Evolutionary conservation across 1,284 basidiomycete species (phyloP), one percentile per base, ranked within the genome.

Genomic region (Ustilago cynodontis): DNA sequence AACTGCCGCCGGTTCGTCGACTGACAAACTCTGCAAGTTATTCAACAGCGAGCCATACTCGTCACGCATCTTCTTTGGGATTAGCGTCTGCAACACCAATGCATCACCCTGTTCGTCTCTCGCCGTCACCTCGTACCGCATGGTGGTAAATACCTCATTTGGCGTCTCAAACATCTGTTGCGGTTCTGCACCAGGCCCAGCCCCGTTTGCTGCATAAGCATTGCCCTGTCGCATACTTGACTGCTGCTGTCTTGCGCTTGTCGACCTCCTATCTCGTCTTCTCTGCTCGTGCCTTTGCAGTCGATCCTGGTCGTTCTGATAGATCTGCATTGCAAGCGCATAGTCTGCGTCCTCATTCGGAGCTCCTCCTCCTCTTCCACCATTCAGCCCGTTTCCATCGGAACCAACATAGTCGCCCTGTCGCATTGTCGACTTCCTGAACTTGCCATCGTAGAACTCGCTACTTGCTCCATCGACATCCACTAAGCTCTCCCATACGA

Each of bases 401-500:
- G 55, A 45, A 16, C 76, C 70, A 4, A 71, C 71, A 18, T 78
- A 74, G 39, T 74, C 75, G 6, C 67, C 75, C 31, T 71, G 67
- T 7, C 75, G 59, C 67, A 79, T 26, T 1, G 54, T 64, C 37
- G 72, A 68, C 29, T 67, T 69, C 53, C 58, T 66, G 60, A 82
- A 77, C 45, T 71, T 66, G 16, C 60, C 77, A 50, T 82, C 80
- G 45, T 66, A 82, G 49, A 80, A 79, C 31, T 76, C 77, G 57
- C 74, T 77, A 55, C 74, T 77, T 1, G 69, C 88, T 1, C 93
- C 93, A 72, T 95, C 93, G 43, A 95, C 89, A 80, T 97, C 94
- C 77, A 93, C 93, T 24, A 96, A 87, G 18, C 91, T 90, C 86
- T 96, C 94, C 94, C 94, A 95, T 4, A 95, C 86, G 28, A 95